phyloP scores from a whole-genome alignment of 1,284 basidiomycete genomes.

The Thecaphora thlaspeos region DNA sequence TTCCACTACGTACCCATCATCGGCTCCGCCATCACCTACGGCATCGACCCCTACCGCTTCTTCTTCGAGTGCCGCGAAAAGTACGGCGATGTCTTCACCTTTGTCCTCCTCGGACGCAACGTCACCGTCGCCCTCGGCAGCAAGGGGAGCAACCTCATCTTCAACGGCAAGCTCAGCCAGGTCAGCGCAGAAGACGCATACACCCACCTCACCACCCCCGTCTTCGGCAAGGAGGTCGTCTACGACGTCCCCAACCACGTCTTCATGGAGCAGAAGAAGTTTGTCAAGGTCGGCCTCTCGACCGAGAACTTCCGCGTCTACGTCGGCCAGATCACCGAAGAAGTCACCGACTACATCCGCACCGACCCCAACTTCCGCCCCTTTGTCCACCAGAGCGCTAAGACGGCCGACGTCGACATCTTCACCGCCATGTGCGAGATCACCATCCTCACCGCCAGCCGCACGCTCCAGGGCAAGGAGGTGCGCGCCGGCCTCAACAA shows the following conservation, averaged over 20 bases:
- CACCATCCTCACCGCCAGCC: constrained; percentile 88
- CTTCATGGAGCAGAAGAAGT: constrained; percentile 99
- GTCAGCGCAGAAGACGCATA: constrained; percentile 97
- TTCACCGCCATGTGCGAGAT: constrained; percentile 82
- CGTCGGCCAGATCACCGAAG: constrained; percentile 80
- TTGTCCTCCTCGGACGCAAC: constrained; percentile 73
- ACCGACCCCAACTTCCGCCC: constrained; percentile 65
- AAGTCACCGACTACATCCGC: constrained; percentile 36
- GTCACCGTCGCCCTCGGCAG: constrained; percentile 89
- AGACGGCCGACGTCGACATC: constrained; percentile 40
- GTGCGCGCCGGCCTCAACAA: constrained; percentile 78
- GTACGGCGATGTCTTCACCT: constrained; percentile 78
- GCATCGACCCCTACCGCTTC: constrained; percentile 77
- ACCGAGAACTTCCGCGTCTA: constrained; percentile 88
- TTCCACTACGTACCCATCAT: constrained; percentile 76
- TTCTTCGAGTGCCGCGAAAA: constrained; percentile 75
- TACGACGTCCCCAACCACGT: constrained; percentile 95
- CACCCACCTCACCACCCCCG: constrained; percentile 62
- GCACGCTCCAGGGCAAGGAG: constrained; percentile 89
- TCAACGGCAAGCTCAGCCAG: constrained; percentile 87
- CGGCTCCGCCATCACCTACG: constrained; percentile 72
- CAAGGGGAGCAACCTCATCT: constrained; percentile 89
- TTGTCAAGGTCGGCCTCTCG: constrained; percentile 79
- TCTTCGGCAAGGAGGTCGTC: constrained; percentile 93
- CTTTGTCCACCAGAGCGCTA: constrained; percentile 46